Evolutionary conservation across 164 flowering plant species (phyloP).

Genomic region (Nymphaea thermarum): DNA sequence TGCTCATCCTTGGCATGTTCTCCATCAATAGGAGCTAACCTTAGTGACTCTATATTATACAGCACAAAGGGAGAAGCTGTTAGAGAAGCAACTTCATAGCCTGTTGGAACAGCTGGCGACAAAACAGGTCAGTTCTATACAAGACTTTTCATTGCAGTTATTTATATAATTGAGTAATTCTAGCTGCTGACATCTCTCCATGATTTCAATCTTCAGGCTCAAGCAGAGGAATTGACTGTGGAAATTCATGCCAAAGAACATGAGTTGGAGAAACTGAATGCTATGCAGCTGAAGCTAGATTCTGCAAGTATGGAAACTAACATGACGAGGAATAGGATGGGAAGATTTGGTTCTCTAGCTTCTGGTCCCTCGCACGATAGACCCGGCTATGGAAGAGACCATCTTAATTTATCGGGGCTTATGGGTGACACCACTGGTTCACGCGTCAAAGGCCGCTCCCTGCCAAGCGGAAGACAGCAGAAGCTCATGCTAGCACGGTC

Average conservation of each 20-base stretch:
- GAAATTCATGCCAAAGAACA: slow-evolving; percentile 68
- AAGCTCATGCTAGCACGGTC: slow-evolving; percentile 67
- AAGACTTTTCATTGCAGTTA: neutral
- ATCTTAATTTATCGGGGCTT: too few relatives aligned
- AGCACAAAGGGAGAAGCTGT: slow-evolving; percentile 83
- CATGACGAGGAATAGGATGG: slow-evolving; percentile 48
- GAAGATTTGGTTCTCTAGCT: slow-evolving; percentile 28
- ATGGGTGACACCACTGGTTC: neutral
- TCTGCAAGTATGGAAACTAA: slow-evolving; percentile 29
- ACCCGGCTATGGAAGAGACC: slow-evolving; percentile 19
- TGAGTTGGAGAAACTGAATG: slow-evolving; percentile 72
- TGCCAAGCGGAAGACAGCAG: slow-evolving; percentile 36
- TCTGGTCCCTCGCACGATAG: slow-evolving; percentile 27
- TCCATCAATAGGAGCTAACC: too few relatives aligned
- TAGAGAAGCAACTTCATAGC: slow-evolving; percentile 91
- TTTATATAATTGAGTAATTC: neutral
- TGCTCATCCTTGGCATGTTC: too few relatives aligned
- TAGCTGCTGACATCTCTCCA: neutral
- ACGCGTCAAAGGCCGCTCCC: neutral
- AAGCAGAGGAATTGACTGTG: slow-evolving; percentile 64
- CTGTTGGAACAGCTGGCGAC: slow-evolving; percentile 74
- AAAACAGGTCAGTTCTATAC: slow-evolving; percentile 51
- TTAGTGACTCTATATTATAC: slow-evolving; percentile 9
- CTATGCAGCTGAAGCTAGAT: slow-evolving; percentile 32
- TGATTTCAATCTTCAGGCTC: slow-evolving; percentile 33